Base-by-base conservation (phyloP, 1,284 basidiomycete genomes). In the Vanrija sp. region DNA sequence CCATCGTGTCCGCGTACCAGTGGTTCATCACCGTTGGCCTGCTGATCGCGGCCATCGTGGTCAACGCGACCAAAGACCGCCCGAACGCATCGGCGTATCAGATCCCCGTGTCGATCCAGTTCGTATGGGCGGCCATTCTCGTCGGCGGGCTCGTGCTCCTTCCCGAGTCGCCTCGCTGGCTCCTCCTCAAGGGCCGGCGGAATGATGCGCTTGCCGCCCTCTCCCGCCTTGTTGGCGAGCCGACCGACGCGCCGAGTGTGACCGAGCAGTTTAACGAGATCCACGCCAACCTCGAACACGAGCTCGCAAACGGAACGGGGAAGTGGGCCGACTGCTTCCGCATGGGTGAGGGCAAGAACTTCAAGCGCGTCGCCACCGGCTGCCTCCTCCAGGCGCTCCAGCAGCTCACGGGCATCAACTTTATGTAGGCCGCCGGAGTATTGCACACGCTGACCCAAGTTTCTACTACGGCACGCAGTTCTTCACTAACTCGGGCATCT, bases 131-230 rank as follows among this genome's bases (percentile, higher is more conserved):
- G 9, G 71, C 78, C 60, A 73, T 88, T 62, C 83, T 88, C 57
- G 79, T 78, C 23, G 67, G 54, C 51, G 87, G 87, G 56, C 85
- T 86, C 81, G 53, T 79, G 63, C 66, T 82, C 60, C 81, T 86
- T 39, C 86, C 86, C 29, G 73, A 86, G 78, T 89, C 87, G n/a
- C 89, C 89, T 19, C 87, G 89, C 67, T 91, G 82, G 81, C 80
- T 86, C 49, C 78, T 91, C 74, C 85, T 85, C 78, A 80, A 81
- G 61, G 84, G 83, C 49, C 78, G 78, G 49, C 77, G 84, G 51
- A 82, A 78, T 2, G 77, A 77, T 9, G 88, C 88, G 21, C 81
- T 82, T 54, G 47, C 49, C 3, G 70, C 86, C 3, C 79, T 89
- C 56, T 72, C 78, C 40, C 82, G 84, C 52, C 81, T 91, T 49